Conservation (phyloP, 768 basidiomycete species). For the Mycena olivaceomarginata region DNA sequence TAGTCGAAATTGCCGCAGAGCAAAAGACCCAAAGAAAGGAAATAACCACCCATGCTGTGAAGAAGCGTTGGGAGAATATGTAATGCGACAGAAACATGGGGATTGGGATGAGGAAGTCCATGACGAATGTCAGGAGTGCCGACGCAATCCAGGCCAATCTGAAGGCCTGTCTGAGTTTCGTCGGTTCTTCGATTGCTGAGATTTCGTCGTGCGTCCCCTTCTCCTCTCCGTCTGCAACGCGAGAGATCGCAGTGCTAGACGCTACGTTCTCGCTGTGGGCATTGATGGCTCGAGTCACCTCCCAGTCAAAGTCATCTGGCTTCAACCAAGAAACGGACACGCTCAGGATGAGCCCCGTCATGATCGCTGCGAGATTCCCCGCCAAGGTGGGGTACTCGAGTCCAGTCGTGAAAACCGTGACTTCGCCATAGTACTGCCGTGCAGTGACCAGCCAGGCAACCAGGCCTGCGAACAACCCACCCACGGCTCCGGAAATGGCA, state of each 20-base stretch:
- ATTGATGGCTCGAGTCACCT: conserved; percentile 31
- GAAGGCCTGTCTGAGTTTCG: conserved; percentile 19
- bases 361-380: conserved; percentile 26
- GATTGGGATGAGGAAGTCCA: conserved; percentile 34
- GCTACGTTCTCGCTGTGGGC: not conserved
- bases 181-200: conserved; percentile 3
- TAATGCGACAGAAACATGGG: conserved; percentile 33
- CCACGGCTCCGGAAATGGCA: conserved; percentile 55
- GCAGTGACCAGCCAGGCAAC: conserved; percentile 60
- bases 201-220: conserved; percentile 2
- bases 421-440: conserved; percentile 49
- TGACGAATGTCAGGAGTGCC: conserved; percentile 17
- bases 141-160: conserved; percentile 25
- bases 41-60: conserved; percentile 35
- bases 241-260: not conserved
- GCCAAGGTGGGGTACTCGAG: conserved; percentile 37
- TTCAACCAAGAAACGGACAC: conserved; percentile 21
- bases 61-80: conserved; percentile 30
- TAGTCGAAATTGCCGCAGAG: conserved; percentile 22
- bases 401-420: conserved; percentile 34
- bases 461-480: conserved; percentile 56
- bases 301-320: conserved; percentile 29
- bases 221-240: not conserved
- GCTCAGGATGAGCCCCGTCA: conserved; percentile 28
- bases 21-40: conserved; percentile 36